These are phyloP conservation scores for Thelonectria discophora DNA, from an alignment of 2,329 filamentous ascomycete species.

Conservation along the genomic window DNA sequence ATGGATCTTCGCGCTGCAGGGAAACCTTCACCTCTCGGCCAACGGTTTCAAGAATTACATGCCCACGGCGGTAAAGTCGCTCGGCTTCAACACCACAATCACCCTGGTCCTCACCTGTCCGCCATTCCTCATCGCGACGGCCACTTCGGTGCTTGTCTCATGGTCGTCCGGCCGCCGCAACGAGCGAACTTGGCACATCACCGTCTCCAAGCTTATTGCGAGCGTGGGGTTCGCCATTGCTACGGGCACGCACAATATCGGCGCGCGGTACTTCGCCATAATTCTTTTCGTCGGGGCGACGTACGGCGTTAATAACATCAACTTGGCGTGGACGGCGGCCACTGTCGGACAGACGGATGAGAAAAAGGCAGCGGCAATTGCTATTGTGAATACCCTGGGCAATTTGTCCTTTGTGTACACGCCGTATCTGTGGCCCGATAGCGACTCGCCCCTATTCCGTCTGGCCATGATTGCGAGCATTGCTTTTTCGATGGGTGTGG, in stretches of 20 bases:
- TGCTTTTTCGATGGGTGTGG: conserved; percentile 46
- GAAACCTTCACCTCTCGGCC: conserved; percentile 28
- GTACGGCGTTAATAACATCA: conserved; percentile 54
- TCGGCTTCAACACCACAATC: conserved; percentile 57
- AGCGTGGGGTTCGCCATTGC: conserved; percentile 38
- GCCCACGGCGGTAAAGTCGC: conserved; percentile 53
- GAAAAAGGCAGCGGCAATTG: conserved; percentile 56
- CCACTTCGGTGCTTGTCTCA: conserved; percentile 32
- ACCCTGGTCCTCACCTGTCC: conserved; percentile 61
- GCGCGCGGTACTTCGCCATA: conserved; percentile 40
- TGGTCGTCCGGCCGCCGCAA: conserved; percentile 35
- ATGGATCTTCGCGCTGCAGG: conserved; percentile 40
- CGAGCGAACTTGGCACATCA: conserved; percentile 56
- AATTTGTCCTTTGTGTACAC: conserved; percentile 36
- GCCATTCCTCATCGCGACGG: conserved; percentile 56
- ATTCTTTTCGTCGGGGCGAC: conserved; percentile 51
- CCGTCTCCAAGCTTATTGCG: conserved; percentile 51
- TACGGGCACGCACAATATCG: conserved; percentile 38
- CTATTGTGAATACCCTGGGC: conserved; percentile 35
- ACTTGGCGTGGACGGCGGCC: conserved; percentile 53
- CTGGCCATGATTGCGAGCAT: conserved; percentile 32
- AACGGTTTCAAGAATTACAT: conserved; percentile 47
- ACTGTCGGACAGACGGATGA: conserved; percentile 56
- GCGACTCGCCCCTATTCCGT: conserved; percentile 23
- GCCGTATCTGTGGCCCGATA: conserved; percentile 34